Conservation (phyloP, 2,329 filamentous ascomycete species). For the Penicillium decumbens region DNA sequence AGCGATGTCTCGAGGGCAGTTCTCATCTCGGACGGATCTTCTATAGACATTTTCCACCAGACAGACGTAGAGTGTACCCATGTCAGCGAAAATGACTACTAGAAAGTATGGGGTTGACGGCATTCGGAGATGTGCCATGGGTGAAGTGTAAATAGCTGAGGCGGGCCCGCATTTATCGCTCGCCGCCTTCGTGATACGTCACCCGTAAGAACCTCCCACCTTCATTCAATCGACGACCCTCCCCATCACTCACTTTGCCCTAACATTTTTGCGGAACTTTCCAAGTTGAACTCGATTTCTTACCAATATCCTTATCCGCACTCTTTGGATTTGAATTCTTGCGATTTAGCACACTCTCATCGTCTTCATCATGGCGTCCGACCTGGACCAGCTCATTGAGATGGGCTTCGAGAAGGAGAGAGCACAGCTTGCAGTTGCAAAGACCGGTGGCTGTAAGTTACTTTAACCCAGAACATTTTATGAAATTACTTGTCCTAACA, state of each 20-base stretch:
- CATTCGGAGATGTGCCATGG: too few relatives aligned
- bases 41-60: too few relatives aligned
- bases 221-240: background rate
- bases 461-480: background rate
- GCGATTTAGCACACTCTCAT: background rate
- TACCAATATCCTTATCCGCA: background rate
- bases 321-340: background rate
- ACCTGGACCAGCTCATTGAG: constrained; percentile 58
- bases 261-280: background rate
- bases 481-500: constrained; percentile 12
- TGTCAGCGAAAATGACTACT: too few relatives aligned
- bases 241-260: background rate
- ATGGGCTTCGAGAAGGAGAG: constrained; percentile 80
- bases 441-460: constrained; percentile 68
- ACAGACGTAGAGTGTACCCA: too few relatives aligned
- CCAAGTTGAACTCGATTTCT: background rate
- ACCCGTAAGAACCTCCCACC: constrained; percentile 21
- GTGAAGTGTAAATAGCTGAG: too few relatives aligned
- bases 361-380: constrained; percentile 41
- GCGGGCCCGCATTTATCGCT: constrained; percentile 19
- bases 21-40: too few relatives aligned
- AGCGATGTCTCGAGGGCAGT: too few relatives aligned
- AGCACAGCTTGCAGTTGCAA: constrained; percentile 78
- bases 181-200: constrained; percentile 30
- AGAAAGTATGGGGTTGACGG: too few relatives aligned